Conservation (phyloP, 2,329 filamentous ascomycete genomes). For the Verticillium isaacii region DNA sequence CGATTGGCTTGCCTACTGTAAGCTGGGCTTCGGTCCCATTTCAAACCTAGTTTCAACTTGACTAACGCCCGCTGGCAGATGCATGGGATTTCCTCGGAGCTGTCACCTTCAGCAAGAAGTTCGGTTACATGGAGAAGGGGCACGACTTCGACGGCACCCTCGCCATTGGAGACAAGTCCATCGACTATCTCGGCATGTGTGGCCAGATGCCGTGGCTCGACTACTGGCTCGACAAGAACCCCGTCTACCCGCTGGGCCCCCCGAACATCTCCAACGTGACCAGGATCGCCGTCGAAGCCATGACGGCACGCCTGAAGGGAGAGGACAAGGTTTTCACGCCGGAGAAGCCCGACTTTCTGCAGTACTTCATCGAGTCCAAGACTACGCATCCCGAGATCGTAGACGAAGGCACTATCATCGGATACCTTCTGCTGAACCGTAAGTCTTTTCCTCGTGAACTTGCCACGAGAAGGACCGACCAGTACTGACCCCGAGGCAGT, state of each 20-base stretch:
- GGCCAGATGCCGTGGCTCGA: slow-evolving; percentile 21
- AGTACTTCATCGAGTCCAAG: slow-evolving; percentile 30
- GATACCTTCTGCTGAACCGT: slow-evolving; percentile 24
- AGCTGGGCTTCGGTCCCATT: not conserved
- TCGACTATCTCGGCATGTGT: slow-evolving; percentile 26
- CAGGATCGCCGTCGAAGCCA: slow-evolving; percentile 12
- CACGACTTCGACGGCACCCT: slow-evolving; percentile 32
- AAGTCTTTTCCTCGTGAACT: slow-evolving; percentile 6
- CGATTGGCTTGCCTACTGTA: slow-evolving; percentile 3
- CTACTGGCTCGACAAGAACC: slow-evolving; percentile 22
- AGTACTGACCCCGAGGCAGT: slow-evolving; percentile 11
- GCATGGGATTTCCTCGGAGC: slow-evolving; percentile 37
- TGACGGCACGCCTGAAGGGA: slow-evolving; percentile 11
- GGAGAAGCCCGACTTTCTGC: slow-evolving; percentile 20
- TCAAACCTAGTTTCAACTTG: not conserved
- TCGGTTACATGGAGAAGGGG: slow-evolving; percentile 34
- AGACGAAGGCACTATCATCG: slow-evolving; percentile 21
- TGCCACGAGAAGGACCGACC: not conserved
- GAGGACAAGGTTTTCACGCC: slow-evolving; percentile 1
- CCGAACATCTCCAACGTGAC: slow-evolving; percentile 16
- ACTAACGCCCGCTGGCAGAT: slow-evolving; percentile 7
- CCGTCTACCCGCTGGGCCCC: slow-evolving; percentile 17
- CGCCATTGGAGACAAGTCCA: slow-evolving; percentile 17
- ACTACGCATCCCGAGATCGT: slow-evolving; percentile 26
- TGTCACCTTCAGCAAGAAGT: slow-evolving; percentile 31